Base-by-base conservation (phyloP, 2,329 filamentous ascomycete genomes). In the Fusarium xyrophilum region DNA sequence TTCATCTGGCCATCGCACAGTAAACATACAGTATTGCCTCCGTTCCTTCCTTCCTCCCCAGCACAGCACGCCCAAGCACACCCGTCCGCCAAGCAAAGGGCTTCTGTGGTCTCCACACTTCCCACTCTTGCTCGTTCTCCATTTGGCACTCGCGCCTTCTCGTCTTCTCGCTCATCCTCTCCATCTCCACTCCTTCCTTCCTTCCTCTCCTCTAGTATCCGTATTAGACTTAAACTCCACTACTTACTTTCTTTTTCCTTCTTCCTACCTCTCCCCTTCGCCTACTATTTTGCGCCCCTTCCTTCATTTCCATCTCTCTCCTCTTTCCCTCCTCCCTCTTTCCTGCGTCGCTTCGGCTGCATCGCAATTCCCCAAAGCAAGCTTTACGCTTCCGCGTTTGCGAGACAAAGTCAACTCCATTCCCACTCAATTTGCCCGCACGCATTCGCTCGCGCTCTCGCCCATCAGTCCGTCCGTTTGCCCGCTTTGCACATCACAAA, bases 141-240 rank as follows among this genome's bases (percentile, higher is more conserved):
- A 62, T 67, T 73, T 67, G 63, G 54, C 55, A 64, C 65, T 65
- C 63, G 40, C 60, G 67, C 48, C 48, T 57, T 52, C 60, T 46
- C 38, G 59, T 60, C 61, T 50, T 27, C 28, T 59, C 27, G 53
- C 25, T 51, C 52, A 47, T 33, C 30, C 52, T 35, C 35, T 36
- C 21, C 21, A 40, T 62, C 62, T 65, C 63, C 61, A 65, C 63
- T 65, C 61, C 54, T 65, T 53, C 70, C 72, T 74, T 74, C 76
- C 73, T 76, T 74, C 77, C 69, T 74, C 74, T 74, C 76, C 69
- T 67, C 73, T 72, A 50, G 46, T 36, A 69, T 74, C 74, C 44
- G 28, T 32, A 32, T 47, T 47, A 67, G 60, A 73, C 73, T 72
- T 73, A 70, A 72, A 74, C 71, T 73, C 71, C 74, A 73, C 72